phyloP scores from a whole-genome alignment of 768 basidiomycete species.

The Calvatia gigantea region DNA sequence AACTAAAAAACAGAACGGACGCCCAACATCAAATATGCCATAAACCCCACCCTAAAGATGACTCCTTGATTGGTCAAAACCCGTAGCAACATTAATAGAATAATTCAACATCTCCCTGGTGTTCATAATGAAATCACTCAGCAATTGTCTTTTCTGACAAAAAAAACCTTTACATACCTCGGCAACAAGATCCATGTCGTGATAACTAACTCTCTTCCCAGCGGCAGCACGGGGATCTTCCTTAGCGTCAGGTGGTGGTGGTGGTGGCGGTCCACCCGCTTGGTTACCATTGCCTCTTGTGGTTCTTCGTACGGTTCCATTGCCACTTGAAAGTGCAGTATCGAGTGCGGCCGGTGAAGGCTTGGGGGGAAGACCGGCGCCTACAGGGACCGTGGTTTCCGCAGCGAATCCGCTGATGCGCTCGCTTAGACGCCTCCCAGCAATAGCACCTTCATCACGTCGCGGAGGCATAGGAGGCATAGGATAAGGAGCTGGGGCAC shows the following conservation, averaged over 20 bases:
- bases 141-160: conserved; percentile 7
- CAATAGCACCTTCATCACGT: conserved; percentile 51
- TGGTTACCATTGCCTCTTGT: conserved; percentile 30
- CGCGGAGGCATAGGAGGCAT: conserved; percentile 37
- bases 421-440: conserved; percentile 69
- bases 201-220: conserved; percentile 88
- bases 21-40: conserved; percentile 3
- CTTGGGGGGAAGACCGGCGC: conserved; percentile 78
- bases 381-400: conserved; percentile 50
- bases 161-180: conserved; percentile 43
- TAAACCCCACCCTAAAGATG: conserved; percentile 35
- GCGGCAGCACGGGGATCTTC: conserved; percentile 91
- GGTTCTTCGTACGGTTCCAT: conserved; percentile 37
- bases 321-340: conserved; percentile 49
- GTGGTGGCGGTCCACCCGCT: conserved; percentile 57
- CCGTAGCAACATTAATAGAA: conserved; percentile 33
- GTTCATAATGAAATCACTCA: conserved; percentile 16
- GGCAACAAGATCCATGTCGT: conserved; percentile 93
- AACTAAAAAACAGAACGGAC: conserved; percentile 11
- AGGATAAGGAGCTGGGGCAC: conserved; percentile 31
- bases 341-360: conserved; percentile 56
- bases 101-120: conserved; percentile 60
- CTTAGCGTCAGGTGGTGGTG: conserved; percentile 84
- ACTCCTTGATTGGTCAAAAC: conserved; percentile 7
- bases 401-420: conserved; percentile 75